Evolutionary conservation across 1,139 yeast genomes (phyloP), one percentile per base, ranked within the genome.

Genomic region (Tardiomyces depauwii): DNA sequence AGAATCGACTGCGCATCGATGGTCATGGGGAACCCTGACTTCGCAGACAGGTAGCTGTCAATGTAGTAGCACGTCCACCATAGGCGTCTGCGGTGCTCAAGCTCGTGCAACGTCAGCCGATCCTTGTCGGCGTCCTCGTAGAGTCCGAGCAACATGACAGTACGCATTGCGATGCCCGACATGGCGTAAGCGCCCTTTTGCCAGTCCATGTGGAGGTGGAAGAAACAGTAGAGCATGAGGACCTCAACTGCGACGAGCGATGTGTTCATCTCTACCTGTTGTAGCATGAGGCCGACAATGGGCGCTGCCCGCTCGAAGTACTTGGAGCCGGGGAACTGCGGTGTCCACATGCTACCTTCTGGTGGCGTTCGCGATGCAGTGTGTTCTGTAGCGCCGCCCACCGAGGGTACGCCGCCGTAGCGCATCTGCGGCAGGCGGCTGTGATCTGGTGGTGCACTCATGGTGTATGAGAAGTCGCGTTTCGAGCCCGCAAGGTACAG

Each of bases 1-100:
- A 85, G 77, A 18, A 85, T 83, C 52, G 85, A 81, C 53, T 82
- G 85, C 59, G 85, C 95, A 1, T 86, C 79, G 52, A 85, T 73
- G 47, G 89, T 79, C 41, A 84, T 63, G 0, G 95, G 95, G 38
- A 85, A 67, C 0, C 95, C 95, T 1, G 91, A 89, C 57, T 86
- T 86, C 12, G 93, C 82, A 18, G 88, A 80, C 42, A 85, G 66
- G 87, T 85, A 85, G 60, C 94, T 66, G 64, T 86, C 95, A 58
- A 82, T 82, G 85, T 84, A 84, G 63, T 84, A 85, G 11, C 85
- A 89, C 0, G 95, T 84, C 95, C 95, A 86, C 91, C 94, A 86
- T 18, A 86, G 66, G 54, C 95, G 68, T 58, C 95, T 70, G 53
- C 93, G 68, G 61, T 86, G 95, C 55, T 86, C 95, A n/a, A 54